Evolutionary conservation across 495 filamentous ascomycete species (phyloP).

Genomic region (Achaetomiella virescens): DNA sequence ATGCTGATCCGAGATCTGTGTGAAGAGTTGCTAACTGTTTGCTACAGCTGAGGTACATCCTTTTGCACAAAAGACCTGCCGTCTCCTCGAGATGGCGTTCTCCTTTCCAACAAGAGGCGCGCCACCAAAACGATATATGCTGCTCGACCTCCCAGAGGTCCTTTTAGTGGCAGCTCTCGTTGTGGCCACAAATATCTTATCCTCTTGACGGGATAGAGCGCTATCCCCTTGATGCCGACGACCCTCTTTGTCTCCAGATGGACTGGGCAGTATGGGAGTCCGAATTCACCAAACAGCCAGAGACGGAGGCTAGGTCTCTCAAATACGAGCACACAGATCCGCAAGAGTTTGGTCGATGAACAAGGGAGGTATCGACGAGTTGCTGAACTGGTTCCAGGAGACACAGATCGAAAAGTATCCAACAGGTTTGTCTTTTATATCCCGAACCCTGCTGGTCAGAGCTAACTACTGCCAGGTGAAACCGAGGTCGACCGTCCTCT

Average conservation of each 20-base stretch:
- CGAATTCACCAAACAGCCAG: slow-evolving; percentile 37
- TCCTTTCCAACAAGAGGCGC: slow-evolving; percentile 39
- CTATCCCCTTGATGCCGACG: slow-evolving; percentile 47
- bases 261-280: slow-evolving; percentile 69
- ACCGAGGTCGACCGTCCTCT: slow-evolving; percentile 44
- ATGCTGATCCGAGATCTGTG: background rate
- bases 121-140: slow-evolving; percentile 12
- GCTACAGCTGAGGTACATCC: slow-evolving; percentile 55
- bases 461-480: slow-evolving; percentile 16
- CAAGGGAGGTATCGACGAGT: slow-evolving; percentile 64
- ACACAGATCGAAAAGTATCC: slow-evolving; percentile 53
- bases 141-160: slow-evolving; percentile 60
- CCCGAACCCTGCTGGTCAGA: background rate
- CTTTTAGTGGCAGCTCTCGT: slow-evolving; percentile 66
- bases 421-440: slow-evolving; percentile 31
- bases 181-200: slow-evolving; percentile 73
- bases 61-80: slow-evolving; percentile 51
- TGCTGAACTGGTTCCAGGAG: slow-evolving; percentile 83
- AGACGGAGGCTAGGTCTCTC: slow-evolving; percentile 18
- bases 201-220: slow-evolving; percentile 62
- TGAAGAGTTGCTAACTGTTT: slow-evolving; percentile 12
- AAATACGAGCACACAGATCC: slow-evolving; percentile 49
- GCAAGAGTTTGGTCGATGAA: slow-evolving; percentile 63
- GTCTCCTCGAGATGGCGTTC: slow-evolving; percentile 51
- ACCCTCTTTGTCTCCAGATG: slow-evolving; percentile 56